Evolutionary conservation across 1,284 basidiomycete species (phyloP), one percentile per base, ranked within the genome.

Genomic region (Cutaneotrichosporon sp.): DNA sequence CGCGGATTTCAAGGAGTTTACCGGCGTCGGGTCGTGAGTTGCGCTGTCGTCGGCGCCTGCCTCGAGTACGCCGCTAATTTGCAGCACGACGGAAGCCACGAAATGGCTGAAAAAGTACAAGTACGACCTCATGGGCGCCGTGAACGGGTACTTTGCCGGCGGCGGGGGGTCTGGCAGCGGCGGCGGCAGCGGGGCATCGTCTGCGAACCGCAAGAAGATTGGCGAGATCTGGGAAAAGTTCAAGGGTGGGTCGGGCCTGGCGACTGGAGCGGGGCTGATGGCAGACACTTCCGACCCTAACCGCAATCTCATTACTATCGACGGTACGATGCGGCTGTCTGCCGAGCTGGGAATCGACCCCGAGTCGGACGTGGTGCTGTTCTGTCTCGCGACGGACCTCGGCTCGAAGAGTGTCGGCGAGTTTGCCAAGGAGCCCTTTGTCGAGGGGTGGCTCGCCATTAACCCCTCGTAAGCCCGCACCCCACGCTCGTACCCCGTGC

Each of bases 361-460:
- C 9, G 56, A 56, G 36, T 70, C 67, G 68, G 69, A 74, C 53
- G 49, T 69, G n/a, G 74, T 72, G 20, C 59, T 76, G 34, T 76
- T 76, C 64, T 76, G 74, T 53, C 64, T 76, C n/a, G 73, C 73
- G 4, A 55, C 68, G 5, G 74, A 76, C 56, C 61, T 76, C 10
- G 73, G 72, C 2, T 73, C 71, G 30, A 74, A 74, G 58, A 63
- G 57, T 2, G 69, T 92, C 58, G 90, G 87, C 13, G 80, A 83
- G 62, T 96, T 89, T 85, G 80, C 80, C 39, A 81, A 80, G 64
- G 79, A 81, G 56, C 85, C 84, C 1, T 94, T 88, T 85, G 70
- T 84, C 35, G 83, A 87, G 3, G 90, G 90, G 2, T 91, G 89
- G 88, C 84, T 83, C 69, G 72, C 69, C 9, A 73, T 74, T 60